Evolutionary conservation across 192 early-diverging fungal genomes (phyloP).

Genomic region (Linnemannia zychae): DNA sequence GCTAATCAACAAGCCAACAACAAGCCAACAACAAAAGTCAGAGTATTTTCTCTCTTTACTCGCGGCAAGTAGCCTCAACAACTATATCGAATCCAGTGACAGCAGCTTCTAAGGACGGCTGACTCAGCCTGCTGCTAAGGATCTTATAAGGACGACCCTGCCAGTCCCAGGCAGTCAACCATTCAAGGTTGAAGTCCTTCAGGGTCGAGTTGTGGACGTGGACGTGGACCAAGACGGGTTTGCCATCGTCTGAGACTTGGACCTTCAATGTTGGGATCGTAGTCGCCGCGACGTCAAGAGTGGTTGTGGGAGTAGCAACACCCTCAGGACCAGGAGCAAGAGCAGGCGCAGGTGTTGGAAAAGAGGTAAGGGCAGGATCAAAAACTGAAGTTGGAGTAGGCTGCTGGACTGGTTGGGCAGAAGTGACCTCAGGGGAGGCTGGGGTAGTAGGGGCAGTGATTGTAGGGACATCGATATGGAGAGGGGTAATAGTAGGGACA

Average conservation of each 20-base stretch:
- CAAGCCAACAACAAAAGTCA: no score
- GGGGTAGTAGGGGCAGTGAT: not conserved
- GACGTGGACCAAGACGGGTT: not conserved
- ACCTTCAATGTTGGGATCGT: not conserved
- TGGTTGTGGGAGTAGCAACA: not conserved
- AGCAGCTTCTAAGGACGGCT: no score
- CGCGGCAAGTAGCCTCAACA: not conserved
- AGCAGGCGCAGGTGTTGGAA: not conserved
- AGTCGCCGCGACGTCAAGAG: not conserved
- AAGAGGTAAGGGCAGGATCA: not conserved
- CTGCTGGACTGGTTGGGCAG: not conserved
- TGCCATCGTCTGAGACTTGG: not conserved
- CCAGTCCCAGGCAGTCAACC: constrained; percentile 12
- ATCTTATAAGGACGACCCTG: constrained; percentile 8
- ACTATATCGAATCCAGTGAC: constrained; percentile 5
- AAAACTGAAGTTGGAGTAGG: not conserved
- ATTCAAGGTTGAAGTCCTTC: not conserved
- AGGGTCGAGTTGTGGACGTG: constrained; percentile 2
- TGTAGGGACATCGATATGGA: not conserved
- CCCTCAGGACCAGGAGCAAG: not conserved
- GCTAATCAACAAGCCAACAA: no score
- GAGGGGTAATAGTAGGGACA: not conserved
- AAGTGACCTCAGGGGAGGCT: not conserved
- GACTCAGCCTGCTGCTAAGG: not conserved
- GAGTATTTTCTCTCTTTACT: not conserved